Evolutionary conservation across 306 rosid genomes (phyloP).

Genomic region (Casuarina equisetifolia): DNA sequence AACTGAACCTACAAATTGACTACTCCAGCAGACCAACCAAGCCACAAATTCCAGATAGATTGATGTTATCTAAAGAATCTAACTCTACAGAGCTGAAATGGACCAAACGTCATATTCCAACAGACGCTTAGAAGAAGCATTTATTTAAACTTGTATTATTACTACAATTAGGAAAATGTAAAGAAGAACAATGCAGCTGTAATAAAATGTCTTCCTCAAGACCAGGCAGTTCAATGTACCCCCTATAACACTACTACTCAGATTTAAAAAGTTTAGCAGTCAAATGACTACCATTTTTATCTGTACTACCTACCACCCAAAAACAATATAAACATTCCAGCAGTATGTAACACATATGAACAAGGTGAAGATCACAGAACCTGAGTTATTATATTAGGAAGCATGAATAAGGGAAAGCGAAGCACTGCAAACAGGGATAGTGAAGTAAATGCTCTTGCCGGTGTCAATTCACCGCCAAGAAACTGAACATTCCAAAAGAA

Average conservation of each 20-base stretch:
- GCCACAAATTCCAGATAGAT: too few species aligned
- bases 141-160: neutral
- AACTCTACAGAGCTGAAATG: too few species aligned
- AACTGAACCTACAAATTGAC: too few species aligned
- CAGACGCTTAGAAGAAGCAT: neutral
- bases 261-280: too few species aligned
- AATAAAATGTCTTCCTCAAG: neutral
- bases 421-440: constrained; percentile 93
- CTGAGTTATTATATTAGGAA: constrained; percentile 96
- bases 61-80: too few species aligned
- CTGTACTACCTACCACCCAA: neutral
- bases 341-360: neutral
- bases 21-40: too few species aligned
- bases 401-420: constrained; percentile 97
- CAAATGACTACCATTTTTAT: too few species aligned
- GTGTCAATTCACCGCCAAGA: constrained; percentile 95
- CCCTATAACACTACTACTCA: too few species aligned
- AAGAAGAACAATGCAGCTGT: neutral
- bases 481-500: constrained; percentile 90
- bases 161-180: neutral
- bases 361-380: constrained; percentile 38
- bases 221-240: neutral
- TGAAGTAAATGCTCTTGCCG: constrained; percentile 94
- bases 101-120: neutral
- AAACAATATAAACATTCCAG: neutral